Evolutionary conservation across 257 asterid genomes (phyloP), one percentile per base, ranked within the genome.

Genomic region (Solanum sejunctum): DNA sequence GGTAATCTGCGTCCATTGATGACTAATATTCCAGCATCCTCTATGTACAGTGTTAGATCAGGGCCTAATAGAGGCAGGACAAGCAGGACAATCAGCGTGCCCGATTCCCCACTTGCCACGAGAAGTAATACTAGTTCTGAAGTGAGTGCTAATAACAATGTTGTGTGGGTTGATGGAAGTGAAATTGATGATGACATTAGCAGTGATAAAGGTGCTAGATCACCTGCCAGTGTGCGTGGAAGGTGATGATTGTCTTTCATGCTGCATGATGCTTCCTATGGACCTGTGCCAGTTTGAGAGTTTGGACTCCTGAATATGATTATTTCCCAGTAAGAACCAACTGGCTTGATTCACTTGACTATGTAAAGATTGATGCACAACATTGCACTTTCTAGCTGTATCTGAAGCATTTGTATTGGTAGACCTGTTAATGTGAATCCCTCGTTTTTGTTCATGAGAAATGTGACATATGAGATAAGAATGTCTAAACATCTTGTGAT

Each of bases 121-220:
- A 96, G 99, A 89, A 96, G 99, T 86, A 94, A 93, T 88, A 97
- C 94, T 81, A 96, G 99, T 86, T 96, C 99, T 18, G 99, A 96
- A 60, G 86, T 96, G 89, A 95, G 99, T 88, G 94, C 93, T 77
- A 93, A 90, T 82, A 91, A 94, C 86, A 92, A 92, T 80, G 92
- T 91, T 32, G 88, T 91, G 71, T 91, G 92, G 84, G 66, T 88
- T 64, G 96, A 92, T 77, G 97, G 90, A 49, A 89, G 84, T 12
- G 97, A 93, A 84, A 84, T 90, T 57, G 93, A 93, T 39, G 98
- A 93, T 88, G 98, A 92, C 85, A 85, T 90, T 80, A 91, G 91
- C 92, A 93, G 97, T 26, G 91, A 88, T 82, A 94, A 91, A 92
- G 91, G 91, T 77, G 88, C 86, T 47, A 92, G 92, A 32, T 96